phyloP scores from a whole-genome alignment of 768 basidiomycete species.

The Agrocybe praecox region DNA sequence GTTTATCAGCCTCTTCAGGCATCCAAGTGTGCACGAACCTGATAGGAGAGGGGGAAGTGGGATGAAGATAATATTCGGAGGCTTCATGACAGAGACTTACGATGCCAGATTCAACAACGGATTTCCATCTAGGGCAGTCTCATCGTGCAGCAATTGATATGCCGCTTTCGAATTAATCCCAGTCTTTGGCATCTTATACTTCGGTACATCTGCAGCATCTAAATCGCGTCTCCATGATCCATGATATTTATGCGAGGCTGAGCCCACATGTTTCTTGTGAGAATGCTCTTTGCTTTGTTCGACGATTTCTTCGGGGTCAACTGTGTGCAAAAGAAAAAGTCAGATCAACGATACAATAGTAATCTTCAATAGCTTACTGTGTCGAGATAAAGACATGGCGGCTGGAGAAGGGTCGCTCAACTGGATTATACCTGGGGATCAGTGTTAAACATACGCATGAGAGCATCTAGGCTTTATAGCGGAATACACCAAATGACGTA shows the following conservation, averaged over 20 bases:
- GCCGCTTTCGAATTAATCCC: conserved; percentile 48
- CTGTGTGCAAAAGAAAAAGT: conserved; percentile 17
- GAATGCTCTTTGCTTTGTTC: conserved; percentile 38
- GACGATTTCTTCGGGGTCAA: conserved; percentile 55
- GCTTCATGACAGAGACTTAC: conserved; percentile 36
- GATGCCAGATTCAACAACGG: conserved; percentile 66
- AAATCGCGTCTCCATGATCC: conserved; percentile 43
- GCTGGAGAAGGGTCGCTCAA: neutral
- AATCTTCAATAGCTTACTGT: conserved; percentile 27
- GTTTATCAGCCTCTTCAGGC: conserved; percentile 52
- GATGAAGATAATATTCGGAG: neutral
- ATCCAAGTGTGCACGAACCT: conserved; percentile 62
- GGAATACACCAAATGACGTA: no score
- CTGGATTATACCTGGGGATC: no score
- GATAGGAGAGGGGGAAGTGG: neutral
- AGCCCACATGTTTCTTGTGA: conserved; percentile 34
- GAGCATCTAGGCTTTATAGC: no score
- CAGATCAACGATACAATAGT: neutral
- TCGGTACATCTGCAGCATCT: conserved; percentile 40
- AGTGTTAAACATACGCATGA: no score
- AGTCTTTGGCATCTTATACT: conserved; percentile 44
- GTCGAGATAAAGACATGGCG: conserved; percentile 39
- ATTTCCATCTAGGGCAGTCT: conserved; percentile 59
- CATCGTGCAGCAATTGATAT: conserved; percentile 55
- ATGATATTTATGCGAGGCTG: conserved; percentile 27